These are phyloP conservation scores for Penicillium aurantiogriseum DNA, from an alignment of 2,329 filamentous ascomycete species.

Conservation along the genomic window DNA sequence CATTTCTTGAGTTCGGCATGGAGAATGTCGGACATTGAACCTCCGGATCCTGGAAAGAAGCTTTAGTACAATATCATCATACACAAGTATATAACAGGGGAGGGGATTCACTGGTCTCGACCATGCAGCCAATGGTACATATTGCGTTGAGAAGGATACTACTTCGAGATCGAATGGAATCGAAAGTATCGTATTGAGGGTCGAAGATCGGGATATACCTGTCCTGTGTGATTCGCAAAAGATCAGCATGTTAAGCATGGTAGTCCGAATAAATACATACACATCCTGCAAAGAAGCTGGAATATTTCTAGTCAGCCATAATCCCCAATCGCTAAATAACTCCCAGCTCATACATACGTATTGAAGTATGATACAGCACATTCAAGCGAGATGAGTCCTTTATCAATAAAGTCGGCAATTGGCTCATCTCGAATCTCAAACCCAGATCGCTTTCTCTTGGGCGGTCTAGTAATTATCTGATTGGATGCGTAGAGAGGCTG, in stretches of 20 bases:
- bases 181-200: conserved; percentile 46
- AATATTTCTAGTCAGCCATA: not conserved
- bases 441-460: conserved; percentile 32
- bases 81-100: not conserved
- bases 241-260: not conserved
- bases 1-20: conserved; percentile 46
- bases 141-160: conserved; percentile 54
- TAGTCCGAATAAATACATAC: conserved; percentile 19
- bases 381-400: conserved; percentile 35
- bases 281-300: conserved; percentile 40
- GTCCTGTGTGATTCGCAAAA: conserved; percentile 31
- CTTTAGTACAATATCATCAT: not conserved
- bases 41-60: conserved; percentile 23
- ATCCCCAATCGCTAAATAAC: not conserved
- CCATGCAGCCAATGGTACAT: conserved; percentile 53
- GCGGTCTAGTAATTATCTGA: conserved; percentile 5
- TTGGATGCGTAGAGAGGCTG: conserved; percentile 4
- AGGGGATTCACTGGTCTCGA: conserved; percentile 28
- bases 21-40: conserved; percentile 43
- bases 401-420: conserved; percentile 36
- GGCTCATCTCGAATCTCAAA: conserved; percentile 37
- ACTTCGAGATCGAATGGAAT: conserved; percentile 48
- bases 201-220: conserved; percentile 53
- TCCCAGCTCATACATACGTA: conserved; percentile 22
- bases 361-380: conserved; percentile 35